Base-by-base conservation (phyloP, 1,139 yeast genomes). In the Geotrichum reessii region DNA sequence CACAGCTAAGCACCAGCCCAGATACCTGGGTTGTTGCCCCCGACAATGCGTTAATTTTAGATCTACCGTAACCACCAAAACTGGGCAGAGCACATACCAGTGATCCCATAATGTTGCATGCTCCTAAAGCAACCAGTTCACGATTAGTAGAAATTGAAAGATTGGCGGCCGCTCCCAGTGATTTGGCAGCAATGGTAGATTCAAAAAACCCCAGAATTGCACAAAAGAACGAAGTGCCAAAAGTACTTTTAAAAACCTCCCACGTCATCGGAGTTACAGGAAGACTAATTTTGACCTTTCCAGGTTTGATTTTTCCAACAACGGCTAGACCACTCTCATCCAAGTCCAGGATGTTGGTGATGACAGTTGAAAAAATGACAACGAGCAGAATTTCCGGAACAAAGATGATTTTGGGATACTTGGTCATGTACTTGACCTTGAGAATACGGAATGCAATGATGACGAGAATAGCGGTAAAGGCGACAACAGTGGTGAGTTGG, bases 31-130 rank as follows among this genome's bases (percentile, higher is more conserved):
- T 87, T 64, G 83, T 83, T 0, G 96, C 98, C 8, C 92, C 92
- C 11, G 93, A 84, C 52, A 90, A 76, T 1, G 93, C 88, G 73
- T 93, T 93, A 60, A 93, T 85, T 67, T 88, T 92, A 44, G 95
- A 86, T 69, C 99, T 80, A 1, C 97, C 98, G 69, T 93, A 93
- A 0, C 99, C 98, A 1, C 99, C 99, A 77, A 92, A 92, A 0
- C 96, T 84, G 0, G 99, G 98, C 14, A 93, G 75, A 0, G 93
- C 88, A 2, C 96, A 93, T 65, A 89, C 83, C 22, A 82, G 62
- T 1, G 90, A 81, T 1, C 86, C 85, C 3, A 80, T 74, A 1
- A 91, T 63, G 67, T 92, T 93, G 55, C 87, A 83, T 22, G 81
- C 74, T 0, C 99, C 99, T 52, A 93, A 76, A 0, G 97, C 97